phyloP scores from a whole-genome alignment of 805 yeast genomes.

The Candida germanica region DNA sequence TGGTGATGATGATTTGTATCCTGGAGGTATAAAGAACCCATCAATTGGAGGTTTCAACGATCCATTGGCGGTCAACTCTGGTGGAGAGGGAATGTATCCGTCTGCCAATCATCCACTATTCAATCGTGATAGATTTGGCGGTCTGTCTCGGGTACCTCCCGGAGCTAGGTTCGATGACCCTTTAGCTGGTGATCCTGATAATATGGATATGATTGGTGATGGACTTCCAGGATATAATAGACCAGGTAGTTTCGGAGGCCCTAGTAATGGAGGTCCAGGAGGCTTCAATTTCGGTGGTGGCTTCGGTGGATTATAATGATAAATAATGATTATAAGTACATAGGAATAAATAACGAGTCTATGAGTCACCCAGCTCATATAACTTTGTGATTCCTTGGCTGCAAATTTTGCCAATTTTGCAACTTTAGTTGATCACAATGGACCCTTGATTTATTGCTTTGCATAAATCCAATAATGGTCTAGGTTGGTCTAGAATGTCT shows the following conservation, averaged over 20 bases:
- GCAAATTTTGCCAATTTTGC: too few species aligned
- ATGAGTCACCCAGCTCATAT: too few species aligned
- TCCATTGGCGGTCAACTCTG: constrained; percentile 27
- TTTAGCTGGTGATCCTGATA: constrained; percentile 33
- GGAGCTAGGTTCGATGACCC: constrained; percentile 58
- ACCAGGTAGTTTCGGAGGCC: constrained; percentile 12
- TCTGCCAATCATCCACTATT: constrained; percentile 52
- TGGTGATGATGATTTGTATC: constrained; percentile 53
- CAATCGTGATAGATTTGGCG: constrained; percentile 23
- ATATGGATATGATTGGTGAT: constrained; percentile 40
- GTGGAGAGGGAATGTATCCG: constrained; percentile 55
- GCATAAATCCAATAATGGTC: too few species aligned
- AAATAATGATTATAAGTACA: too few species aligned
- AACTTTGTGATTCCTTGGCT: too few species aligned
- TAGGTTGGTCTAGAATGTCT: too few species aligned
- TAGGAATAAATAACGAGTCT: too few species aligned
- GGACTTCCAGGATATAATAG: constrained; percentile 41
- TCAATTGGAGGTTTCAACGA: constrained; percentile 41
- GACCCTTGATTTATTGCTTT: too few species aligned
- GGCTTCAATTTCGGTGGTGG: constrained; percentile 9
- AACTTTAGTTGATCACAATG: too few species aligned
- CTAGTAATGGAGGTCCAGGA: constrained; percentile 18
- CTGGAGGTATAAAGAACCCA: constrained; percentile 41
- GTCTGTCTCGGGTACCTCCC: constrained; percentile 37
- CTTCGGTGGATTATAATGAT: constrained; percentile 9